Conservation (phyloP, 768 basidiomycete genomes). For the Phanerochaete sordida region DNA sequence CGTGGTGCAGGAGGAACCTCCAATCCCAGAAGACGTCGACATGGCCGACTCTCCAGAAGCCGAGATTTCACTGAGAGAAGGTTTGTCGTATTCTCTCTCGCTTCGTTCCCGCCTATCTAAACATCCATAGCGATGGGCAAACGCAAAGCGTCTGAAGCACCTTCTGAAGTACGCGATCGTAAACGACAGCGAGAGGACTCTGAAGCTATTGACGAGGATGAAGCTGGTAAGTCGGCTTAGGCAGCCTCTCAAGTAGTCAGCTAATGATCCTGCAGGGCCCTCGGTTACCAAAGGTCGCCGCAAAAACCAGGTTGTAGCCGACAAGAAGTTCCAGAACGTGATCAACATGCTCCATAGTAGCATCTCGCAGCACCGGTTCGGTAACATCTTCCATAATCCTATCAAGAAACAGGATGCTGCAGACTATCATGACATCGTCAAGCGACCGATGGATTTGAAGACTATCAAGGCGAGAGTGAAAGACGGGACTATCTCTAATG, state of each 20-base stretch:
- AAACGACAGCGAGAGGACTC: conserved; percentile 68
- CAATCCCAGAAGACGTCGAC: neutral
- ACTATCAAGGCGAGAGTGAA: conserved; percentile 85
- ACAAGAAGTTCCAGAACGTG: conserved; percentile 75
- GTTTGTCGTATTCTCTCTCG: neutral
- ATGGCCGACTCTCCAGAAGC: neutral
- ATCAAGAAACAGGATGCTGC: conserved; percentile 87
- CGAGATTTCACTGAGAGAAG: conserved; percentile 1
- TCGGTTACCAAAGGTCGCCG: conserved; percentile 19
- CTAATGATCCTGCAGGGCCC: conserved; percentile 9
- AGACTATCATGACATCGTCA: conserved; percentile 89
- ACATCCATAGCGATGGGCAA: conserved; percentile 41
- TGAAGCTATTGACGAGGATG: conserved; percentile 64
- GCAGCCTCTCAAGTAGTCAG: neutral
- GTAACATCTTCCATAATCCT: conserved; percentile 87
- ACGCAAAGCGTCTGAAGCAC: conserved; percentile 58
- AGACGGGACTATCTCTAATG: conserved; percentile 76
- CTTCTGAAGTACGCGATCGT: conserved; percentile 44
- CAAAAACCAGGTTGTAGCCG: conserved; percentile 16
- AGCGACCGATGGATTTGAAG: conserved; percentile 94
- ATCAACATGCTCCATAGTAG: conserved; percentile 78
- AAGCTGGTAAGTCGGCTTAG: conserved; percentile 28
- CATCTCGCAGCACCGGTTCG: conserved; percentile 83
- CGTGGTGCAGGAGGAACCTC: neutral
- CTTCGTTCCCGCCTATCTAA: neutral